Conservation (phyloP, 2,329 filamentous ascomycete species). For the Leptographium lundbergii region DNA sequence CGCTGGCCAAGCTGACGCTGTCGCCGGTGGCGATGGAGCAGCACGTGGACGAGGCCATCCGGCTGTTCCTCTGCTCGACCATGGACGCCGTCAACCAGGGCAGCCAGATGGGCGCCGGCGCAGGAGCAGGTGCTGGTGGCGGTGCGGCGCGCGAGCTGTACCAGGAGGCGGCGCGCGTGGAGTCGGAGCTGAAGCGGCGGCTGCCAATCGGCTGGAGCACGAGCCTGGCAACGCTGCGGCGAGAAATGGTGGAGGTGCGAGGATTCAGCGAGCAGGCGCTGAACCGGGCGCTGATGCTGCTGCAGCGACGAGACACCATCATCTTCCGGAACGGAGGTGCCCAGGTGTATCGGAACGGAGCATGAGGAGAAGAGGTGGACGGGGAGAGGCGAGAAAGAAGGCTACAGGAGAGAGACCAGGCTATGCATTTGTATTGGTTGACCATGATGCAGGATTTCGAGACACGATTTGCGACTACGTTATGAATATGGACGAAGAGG, state of each 20-base stretch:
- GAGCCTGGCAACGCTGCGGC: slow-evolving; percentile 69
- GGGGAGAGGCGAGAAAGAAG: no score
- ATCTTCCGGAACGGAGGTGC: slow-evolving; percentile 66
- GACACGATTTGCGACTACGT: background rate
- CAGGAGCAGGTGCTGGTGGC: slow-evolving; percentile 24
- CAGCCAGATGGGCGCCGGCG: slow-evolving; percentile 25
- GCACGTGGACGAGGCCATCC: slow-evolving; percentile 95
- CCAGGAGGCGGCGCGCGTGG: slow-evolving; percentile 76
- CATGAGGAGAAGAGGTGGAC: slow-evolving; percentile 24
- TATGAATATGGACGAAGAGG: background rate
- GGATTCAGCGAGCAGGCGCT: slow-evolving; percentile 81
- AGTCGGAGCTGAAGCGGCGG: slow-evolving; percentile 75
- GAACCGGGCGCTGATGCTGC: slow-evolving; percentile 69
- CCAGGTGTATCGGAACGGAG: slow-evolving; percentile 62
- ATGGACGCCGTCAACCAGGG: slow-evolving; percentile 97
- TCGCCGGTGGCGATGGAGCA: slow-evolving; percentile 76
- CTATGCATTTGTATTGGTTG: background rate
- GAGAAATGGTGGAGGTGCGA: slow-evolving; percentile 86
- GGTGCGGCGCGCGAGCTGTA: slow-evolving; percentile 79
- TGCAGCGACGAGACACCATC: slow-evolving; percentile 80
- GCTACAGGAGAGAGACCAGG: background rate
- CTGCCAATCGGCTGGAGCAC: slow-evolving; percentile 94
- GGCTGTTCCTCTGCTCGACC: slow-evolving; percentile 87
- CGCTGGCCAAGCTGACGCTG: slow-evolving; percentile 80
- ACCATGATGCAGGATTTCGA: background rate